A percentile compares a stretch with the other conserved stretches of the same genome.
These are phyloP conservation scores for Dissophora globulifera DNA, from an alignment of 192 early-diverging fungal species.

Conservation along the genomic window DNA sequence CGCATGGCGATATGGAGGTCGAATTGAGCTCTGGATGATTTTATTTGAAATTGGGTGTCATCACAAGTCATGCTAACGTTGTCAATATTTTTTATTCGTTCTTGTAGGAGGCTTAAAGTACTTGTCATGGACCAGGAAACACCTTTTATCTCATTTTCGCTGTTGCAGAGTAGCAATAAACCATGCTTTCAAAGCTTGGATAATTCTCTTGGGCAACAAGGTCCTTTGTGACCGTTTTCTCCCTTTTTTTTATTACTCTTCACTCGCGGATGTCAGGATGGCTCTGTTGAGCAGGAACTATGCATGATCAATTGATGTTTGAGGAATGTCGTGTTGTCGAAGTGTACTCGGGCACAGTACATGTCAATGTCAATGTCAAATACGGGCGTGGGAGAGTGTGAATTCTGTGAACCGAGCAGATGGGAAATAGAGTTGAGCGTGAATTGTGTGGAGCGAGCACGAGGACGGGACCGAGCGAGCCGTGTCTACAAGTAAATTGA, in stretches of 20 bases:
- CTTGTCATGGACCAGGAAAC: constrained; percentile 12
- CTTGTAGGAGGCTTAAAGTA: constrained; percentile 52
- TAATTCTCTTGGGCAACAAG: constrained; percentile 55
- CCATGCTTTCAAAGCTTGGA: constrained; percentile 55
- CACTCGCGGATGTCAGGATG: neutral
- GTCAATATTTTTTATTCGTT: neutral
- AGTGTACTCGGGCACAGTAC: no score
- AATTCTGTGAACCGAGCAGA: no score
- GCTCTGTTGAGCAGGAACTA: no score
- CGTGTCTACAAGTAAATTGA: no score
- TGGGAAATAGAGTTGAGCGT: no score
- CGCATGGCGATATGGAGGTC: no score
- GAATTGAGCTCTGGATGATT: neutral
- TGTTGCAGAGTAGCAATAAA: constrained; percentile 57
- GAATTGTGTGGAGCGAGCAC: no score
- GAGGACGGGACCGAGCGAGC: no score
- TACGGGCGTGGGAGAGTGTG: no score
- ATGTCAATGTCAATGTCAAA: no score
- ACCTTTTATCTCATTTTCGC: constrained; percentile 15
- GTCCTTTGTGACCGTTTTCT: constrained; percentile 18
- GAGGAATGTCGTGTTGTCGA: no score
- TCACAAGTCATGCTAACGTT: neutral
- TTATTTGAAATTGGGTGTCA: neutral
- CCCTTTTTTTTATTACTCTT: constrained; percentile 11
- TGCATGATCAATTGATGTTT: no score